Evolutionary conservation across 805 yeast genomes (phyloP).

Genomic region (Tetrapisispora phaffii): DNA sequence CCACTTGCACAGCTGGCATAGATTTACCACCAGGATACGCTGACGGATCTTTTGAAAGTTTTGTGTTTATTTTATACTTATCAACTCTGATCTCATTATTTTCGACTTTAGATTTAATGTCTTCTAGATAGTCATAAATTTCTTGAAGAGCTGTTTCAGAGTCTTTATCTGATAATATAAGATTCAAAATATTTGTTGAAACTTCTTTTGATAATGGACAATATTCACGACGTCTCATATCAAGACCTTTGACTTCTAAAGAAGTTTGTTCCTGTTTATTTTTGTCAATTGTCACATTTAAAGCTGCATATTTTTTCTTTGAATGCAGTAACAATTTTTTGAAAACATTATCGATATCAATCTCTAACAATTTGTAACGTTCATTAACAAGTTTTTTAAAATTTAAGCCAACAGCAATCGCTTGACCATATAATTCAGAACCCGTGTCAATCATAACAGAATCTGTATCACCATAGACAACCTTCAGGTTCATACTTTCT

Average conservation of each 20-base stretch:
- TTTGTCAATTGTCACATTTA: conserved; percentile 46
- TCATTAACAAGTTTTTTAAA: conserved; percentile 83
- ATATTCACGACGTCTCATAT: conserved; percentile 93
- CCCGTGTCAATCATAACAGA: conserved; percentile 97
- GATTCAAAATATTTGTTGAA: conserved; percentile 63
- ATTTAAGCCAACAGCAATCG: conserved; percentile 71
- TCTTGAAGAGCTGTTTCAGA: conserved; percentile 66
- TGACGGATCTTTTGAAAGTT: conserved; percentile 77
- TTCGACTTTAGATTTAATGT: conserved; percentile 46
- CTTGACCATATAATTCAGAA: conserved; percentile 55
- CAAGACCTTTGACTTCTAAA: conserved; percentile 91
- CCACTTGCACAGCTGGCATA: conserved; percentile 88
- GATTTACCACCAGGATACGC: conserved; percentile 73
- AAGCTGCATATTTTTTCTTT: conserved; percentile 96
- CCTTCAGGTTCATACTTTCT: conserved; percentile 70
- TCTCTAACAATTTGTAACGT: conserved; percentile 75
- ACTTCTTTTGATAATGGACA: conserved; percentile 88
- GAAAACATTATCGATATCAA: conserved; percentile 91
- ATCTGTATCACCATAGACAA: conserved; percentile 97
- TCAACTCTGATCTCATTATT: conserved; percentile 52
- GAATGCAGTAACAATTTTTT: conserved; percentile 76
- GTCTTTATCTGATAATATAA: conserved; percentile 61
- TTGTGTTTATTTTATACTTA: conserved; percentile 74
- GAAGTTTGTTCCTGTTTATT: conserved; percentile 47
- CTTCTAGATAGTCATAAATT: conserved; percentile 62